A percentile compares a stretch with the other conserved stretches of the same genome.
These are phyloP conservation scores for Penstemon barbatus DNA, from an alignment of 257 asterid species.

Conservation along the genomic window DNA sequence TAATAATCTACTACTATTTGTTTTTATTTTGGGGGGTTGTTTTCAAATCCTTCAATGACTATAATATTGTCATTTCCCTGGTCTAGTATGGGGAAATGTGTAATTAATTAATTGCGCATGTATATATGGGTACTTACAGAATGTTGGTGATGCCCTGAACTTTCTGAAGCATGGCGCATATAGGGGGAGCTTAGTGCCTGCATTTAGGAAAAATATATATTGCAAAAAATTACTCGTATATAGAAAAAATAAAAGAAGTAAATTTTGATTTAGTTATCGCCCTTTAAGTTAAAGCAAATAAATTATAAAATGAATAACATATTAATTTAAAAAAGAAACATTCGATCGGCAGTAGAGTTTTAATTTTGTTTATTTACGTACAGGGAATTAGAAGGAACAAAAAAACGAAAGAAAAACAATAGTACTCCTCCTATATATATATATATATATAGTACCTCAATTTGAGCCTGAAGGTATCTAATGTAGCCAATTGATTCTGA, in stretches of 20 bases:
- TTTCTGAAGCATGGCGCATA: constrained; percentile 49
- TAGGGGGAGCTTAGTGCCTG: constrained; percentile 75
- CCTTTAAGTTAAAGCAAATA: too few species aligned
- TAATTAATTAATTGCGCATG: constrained; percentile 24
- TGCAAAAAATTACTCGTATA: too few species aligned
- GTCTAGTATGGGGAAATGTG: constrained; percentile 55
- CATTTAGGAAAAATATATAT: background rate
- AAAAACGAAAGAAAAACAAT: too few species aligned
- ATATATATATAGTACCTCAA: constrained; percentile 54
- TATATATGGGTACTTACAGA: constrained; percentile 47
- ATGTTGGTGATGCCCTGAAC: constrained; percentile 55
- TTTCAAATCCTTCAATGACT: background rate
- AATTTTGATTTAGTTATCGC: too few species aligned
- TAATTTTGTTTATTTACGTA: too few species aligned
- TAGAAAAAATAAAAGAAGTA: too few species aligned
- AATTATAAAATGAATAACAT: too few species aligned
- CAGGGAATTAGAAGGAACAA: too few species aligned
- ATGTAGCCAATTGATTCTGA: constrained; percentile 94
- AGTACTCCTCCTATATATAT: too few species aligned
- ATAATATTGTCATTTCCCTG: constrained; percentile 34
- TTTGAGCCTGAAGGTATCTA: constrained; percentile 90
- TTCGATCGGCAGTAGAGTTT: too few species aligned
- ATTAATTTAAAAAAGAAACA: too few species aligned
- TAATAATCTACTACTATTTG: background rate
- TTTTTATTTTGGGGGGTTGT: too few species aligned